phyloP scores from a whole-genome alignment of 176 grass and related monocot species.

The Aegilops tauschii region DNA sequence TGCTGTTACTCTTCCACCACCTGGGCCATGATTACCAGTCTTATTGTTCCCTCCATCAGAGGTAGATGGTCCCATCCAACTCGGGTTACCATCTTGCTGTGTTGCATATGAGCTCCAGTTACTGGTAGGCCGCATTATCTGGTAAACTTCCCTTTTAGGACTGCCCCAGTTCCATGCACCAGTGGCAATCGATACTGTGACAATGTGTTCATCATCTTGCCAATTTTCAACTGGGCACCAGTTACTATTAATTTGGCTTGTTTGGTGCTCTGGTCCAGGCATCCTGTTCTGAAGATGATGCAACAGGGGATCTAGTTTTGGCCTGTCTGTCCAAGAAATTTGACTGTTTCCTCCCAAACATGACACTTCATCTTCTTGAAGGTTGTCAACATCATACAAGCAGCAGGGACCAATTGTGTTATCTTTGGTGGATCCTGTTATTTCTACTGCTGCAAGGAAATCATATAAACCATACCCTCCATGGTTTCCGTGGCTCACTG shows the following conservation, averaged over 20 bases:
- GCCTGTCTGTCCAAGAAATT: constrained; percentile 34
- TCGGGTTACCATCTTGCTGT: neutral
- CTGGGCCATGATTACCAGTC: constrained; percentile 13
- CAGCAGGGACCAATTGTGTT: constrained; percentile 18
- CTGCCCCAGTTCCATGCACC: neutral
- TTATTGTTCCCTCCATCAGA: constrained; percentile 24
- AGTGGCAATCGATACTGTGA: neutral
- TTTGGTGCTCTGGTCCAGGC: neutral
- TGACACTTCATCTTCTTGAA: constrained; percentile 23
- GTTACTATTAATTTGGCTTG: neutral
- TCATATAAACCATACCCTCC: constrained; percentile 49
- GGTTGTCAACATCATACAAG: constrained; percentile 50
- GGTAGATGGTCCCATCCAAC: constrained; percentile 29
- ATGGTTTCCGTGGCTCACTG: constrained; percentile 17
- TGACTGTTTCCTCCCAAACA: constrained; percentile 13
- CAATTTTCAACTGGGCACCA: neutral
- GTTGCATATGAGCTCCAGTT: constrained; percentile 18
- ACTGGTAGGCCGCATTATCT: constrained; percentile 7
- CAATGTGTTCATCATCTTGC: constrained; percentile 12
- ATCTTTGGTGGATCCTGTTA: constrained; percentile 20
- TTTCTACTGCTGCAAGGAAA: constrained; percentile 36
- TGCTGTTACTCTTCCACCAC: constrained; percentile 2
- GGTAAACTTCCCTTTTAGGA: neutral
- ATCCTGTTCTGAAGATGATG: neutral
- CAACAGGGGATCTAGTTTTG: constrained; percentile 7